A percentile compares a stretch with the other conserved stretches of the same genome.
Conservation (phyloP, 2,329 filamentous ascomycete genomes). For the Botryotinia calthae region DNA sequence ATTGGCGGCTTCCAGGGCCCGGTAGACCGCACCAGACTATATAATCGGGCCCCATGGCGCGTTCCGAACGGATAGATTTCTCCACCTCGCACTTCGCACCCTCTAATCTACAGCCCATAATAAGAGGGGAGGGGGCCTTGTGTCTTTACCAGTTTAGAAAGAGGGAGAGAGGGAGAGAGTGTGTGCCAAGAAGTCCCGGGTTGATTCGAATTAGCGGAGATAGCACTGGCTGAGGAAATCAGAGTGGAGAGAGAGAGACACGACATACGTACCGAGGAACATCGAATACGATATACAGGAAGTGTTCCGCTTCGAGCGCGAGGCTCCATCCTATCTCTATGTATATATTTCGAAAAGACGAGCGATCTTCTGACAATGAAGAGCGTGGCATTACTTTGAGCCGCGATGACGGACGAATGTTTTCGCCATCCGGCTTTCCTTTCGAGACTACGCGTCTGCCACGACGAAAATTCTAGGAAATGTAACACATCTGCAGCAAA, state of each 20-base stretch:
- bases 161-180: too few relatives aligned
- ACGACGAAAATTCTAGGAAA: neutral
- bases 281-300: neutral
- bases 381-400: neutral
- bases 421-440: neutral
- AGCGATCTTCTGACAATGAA: neutral
- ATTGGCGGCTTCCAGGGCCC: neutral
- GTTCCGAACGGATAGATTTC: neutral
- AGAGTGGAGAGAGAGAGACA: neutral
- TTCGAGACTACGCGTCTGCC: neutral
- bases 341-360: neutral
- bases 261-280: neutral
- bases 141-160: neutral
- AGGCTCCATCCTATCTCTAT: too few relatives aligned
- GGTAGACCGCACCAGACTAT: neutral
- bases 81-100: neutral
- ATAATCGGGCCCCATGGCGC: too few relatives aligned
- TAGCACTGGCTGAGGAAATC: too few relatives aligned
- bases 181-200: too few relatives aligned
- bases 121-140: neutral
- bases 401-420: neutral
- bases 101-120: neutral
- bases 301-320: rapidly evolving
- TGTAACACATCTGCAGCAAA: neutral
- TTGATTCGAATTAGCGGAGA: too few relatives aligned